Conservation (phyloP, 1,139 yeast genomes). For the Candida sojae region DNA sequence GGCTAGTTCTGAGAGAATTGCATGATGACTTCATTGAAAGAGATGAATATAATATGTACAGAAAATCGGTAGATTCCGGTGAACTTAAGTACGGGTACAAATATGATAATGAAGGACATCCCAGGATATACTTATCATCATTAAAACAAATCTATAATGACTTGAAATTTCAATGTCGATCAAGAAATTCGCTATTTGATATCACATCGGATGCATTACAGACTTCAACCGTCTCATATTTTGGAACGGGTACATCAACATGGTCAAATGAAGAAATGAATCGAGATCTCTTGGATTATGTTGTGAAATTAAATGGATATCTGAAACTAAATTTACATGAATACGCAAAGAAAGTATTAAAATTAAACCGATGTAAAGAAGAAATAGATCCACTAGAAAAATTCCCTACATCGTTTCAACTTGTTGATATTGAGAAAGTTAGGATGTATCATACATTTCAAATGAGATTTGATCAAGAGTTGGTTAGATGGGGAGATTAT, state of each 20-base stretch:
- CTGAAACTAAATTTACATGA: slow-evolving; percentile 12
- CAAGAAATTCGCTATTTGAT: slow-evolving; percentile 17
- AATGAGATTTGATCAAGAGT: slow-evolving; percentile 19
- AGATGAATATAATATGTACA: slow-evolving; percentile 9
- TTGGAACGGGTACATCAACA: slow-evolving; percentile 20
- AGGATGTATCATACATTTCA: slow-evolving; percentile 6
- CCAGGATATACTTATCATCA: slow-evolving; percentile 50
- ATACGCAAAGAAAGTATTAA: slow-evolving; percentile 17
- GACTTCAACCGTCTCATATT: slow-evolving; percentile 13
- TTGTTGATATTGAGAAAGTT: slow-evolving; percentile 23
- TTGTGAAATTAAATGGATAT: slow-evolving; percentile 26
- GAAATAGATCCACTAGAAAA: slow-evolving; percentile 3
- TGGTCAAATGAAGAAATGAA: slow-evolving; percentile 40
- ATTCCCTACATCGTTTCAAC: slow-evolving; percentile 31
- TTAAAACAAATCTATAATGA: slow-evolving; percentile 65
- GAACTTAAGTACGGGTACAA: slow-evolving; percentile 14
- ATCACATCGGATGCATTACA: slow-evolving; percentile 20
- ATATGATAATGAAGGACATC: slow-evolving; percentile 14
- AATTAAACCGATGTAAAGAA: not conserved
- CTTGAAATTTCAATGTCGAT: slow-evolving; percentile 57
- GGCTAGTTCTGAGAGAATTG: slow-evolving; percentile 43
- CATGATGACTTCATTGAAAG: slow-evolving; percentile 52
- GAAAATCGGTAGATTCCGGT: slow-evolving; percentile 3
- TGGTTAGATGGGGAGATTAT: slow-evolving; percentile 22
- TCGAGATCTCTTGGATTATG: slow-evolving; percentile 32